These are phyloP conservation scores for Alternaria infectoria DNA, from an alignment of 2,329 filamentous ascomycete species.

Conservation along the genomic window DNA sequence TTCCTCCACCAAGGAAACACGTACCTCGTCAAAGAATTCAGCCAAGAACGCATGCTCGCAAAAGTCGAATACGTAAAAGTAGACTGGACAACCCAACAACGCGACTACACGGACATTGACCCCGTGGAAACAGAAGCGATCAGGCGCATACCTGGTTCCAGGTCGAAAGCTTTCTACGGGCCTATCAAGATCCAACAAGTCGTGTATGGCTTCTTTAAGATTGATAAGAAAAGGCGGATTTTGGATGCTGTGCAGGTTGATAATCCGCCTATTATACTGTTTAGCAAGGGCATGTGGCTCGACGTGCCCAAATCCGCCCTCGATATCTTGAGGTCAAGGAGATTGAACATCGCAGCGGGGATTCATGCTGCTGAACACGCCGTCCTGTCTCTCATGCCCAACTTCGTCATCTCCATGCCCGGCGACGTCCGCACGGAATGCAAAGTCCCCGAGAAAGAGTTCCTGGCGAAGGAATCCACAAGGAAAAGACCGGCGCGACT, in stretches of 20 bases:
- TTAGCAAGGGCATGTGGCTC: conserved; percentile 92
- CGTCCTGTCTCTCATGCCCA: conserved; percentile 83
- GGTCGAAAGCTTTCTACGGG: conserved; percentile 81
- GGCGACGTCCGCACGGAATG: conserved; percentile 95
- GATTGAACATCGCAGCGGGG: conserved; percentile 82
- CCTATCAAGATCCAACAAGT: conserved; percentile 83
- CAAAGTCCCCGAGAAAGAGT: conserved; percentile 87
- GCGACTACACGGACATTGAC: conserved; percentile 93
- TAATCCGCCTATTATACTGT: conserved; percentile 85
- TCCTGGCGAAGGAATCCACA: conserved; percentile 70
- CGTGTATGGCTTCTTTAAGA: conserved; percentile 96
- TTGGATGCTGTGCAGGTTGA: conserved; percentile 92
- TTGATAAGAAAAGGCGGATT: conserved; percentile 84
- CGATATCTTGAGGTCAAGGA: conserved; percentile 74
- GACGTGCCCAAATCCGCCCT: conserved; percentile 83
- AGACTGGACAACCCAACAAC: conserved; percentile 92
- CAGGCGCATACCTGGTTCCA: conserved; percentile 69
- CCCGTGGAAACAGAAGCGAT: conserved; percentile 91
- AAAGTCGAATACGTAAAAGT: conserved; percentile 88
- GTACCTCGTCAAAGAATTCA: conserved; percentile 90
- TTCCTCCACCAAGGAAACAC: conserved; percentile 95
- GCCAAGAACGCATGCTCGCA: conserved; percentile 79
- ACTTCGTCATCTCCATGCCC: conserved; percentile 86
- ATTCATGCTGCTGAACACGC: conserved; percentile 97
- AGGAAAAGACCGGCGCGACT: conserved; percentile 86